Percentiles rank a stretch among this genome's conserved stretches.
Evolutionary conservation across 108 stramenopile species (phyloP).

Genomic region (Nitzschia palea): DNA sequence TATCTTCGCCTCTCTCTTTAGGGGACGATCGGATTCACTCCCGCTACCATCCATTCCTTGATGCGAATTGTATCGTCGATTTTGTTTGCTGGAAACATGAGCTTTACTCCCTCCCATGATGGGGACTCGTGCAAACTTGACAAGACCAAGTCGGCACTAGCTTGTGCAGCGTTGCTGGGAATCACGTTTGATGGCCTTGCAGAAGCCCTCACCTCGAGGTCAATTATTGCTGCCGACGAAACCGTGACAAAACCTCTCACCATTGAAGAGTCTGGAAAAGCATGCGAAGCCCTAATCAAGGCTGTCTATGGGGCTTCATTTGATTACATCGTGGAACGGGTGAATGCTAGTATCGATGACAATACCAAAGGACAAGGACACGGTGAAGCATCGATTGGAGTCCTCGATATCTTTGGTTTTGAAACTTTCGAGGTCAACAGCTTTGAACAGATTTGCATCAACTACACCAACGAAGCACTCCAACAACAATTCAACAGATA

Average conservation of each 20-base stretch:
- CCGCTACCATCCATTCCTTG: slow-evolving; percentile 61
- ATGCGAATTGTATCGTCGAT: slow-evolving; percentile 75
- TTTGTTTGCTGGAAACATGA: slow-evolving; percentile 84
- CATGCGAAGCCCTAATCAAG: slow-evolving; percentile 93
- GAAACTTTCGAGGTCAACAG: slow-evolving; percentile 88
- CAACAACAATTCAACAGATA: slow-evolving; percentile 99
- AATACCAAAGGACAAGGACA: slow-evolving; percentile 4
- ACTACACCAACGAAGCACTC: slow-evolving; percentile 97
- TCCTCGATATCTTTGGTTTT: slow-evolving; percentile 97
- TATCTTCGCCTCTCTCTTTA: slow-evolving; percentile 11
- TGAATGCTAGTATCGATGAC: slow-evolving; percentile 72
- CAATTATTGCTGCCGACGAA: slow-evolving; percentile 80
- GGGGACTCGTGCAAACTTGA: slow-evolving; percentile 75
- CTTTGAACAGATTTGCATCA: slow-evolving; percentile 98
- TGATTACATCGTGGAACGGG: slow-evolving; percentile 84
- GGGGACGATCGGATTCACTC: slow-evolving; percentile 74
- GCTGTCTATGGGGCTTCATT: slow-evolving; percentile 91
- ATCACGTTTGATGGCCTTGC: slow-evolving; percentile 73
- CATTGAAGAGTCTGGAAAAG: slow-evolving; percentile 80
- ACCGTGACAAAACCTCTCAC: slow-evolving; percentile 68
- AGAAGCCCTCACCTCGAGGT: slow-evolving; percentile 75
- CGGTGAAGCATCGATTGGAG: slow-evolving; percentile 84
- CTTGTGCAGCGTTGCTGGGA: slow-evolving; percentile 74
- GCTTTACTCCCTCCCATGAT: slow-evolving; percentile 62
- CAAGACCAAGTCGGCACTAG: slow-evolving; percentile 54